These are phyloP conservation scores for Fusarium euwallaceae DNA, from an alignment of 2,329 filamentous ascomycete species.

Conservation along the genomic window DNA sequence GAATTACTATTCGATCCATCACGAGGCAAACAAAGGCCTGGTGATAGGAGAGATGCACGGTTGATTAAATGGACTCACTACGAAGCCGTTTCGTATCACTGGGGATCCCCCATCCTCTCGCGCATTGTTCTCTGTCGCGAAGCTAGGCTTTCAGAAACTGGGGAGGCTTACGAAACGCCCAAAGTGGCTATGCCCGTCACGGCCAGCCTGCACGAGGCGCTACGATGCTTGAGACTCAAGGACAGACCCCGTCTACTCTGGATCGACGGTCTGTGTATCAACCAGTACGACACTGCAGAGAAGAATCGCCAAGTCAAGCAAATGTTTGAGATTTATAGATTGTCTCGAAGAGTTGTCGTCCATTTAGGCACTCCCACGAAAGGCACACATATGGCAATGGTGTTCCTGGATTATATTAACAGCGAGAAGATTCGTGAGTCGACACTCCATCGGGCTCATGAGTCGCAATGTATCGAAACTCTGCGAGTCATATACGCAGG, in stretches of 20 bases:
- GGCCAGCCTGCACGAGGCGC: background rate
- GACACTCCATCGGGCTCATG: background rate
- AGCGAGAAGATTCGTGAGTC: background rate
- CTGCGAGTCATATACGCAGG: background rate
- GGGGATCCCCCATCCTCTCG: background rate
- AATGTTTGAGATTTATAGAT: background rate
- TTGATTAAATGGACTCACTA: background rate
- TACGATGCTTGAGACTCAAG: background rate
- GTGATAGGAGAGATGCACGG: background rate
- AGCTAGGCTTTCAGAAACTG: background rate
- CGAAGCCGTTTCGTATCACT: background rate
- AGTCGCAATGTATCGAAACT: background rate
- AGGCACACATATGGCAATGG: background rate
- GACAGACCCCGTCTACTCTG: background rate
- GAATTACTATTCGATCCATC: background rate
- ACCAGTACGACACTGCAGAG: background rate
- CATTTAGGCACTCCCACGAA: background rate
- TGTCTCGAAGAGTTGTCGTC: background rate
- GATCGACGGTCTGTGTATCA: background rate
- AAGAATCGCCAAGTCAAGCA: background rate
- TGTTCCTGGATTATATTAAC: background rate
- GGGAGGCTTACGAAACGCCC: background rate
- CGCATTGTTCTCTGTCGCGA: background rate
- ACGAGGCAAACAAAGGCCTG: background rate
- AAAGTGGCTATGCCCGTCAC: background rate